Evolutionary conservation across 306 rosid species (phyloP).

Genomic region (Datisca glomerata): DNA sequence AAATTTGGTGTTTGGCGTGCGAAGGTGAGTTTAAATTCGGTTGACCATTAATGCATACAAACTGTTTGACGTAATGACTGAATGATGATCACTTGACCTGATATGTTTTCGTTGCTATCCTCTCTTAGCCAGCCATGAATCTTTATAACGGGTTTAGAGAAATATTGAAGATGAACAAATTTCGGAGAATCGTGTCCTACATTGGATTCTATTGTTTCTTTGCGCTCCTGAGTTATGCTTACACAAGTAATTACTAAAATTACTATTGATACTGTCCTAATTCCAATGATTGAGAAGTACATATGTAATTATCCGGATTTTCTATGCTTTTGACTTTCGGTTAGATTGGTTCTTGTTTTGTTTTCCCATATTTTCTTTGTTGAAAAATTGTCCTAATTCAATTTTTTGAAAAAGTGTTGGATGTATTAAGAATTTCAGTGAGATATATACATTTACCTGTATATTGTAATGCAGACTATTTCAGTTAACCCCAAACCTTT

Average conservation of each 20-base stretch:
- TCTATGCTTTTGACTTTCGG: neutral
- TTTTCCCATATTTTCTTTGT: slow-evolving; percentile 14
- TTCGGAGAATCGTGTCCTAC: slow-evolving; percentile 67
- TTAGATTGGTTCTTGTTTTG: too few species aligned
- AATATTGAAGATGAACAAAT: slow-evolving; percentile 67
- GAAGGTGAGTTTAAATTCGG: too few species aligned
- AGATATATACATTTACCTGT: too few species aligned
- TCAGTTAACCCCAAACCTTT: too few species aligned
- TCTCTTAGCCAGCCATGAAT: slow-evolving; percentile 3
- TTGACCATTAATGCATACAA: neutral
- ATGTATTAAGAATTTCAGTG: too few species aligned
- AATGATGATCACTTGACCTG: neutral
- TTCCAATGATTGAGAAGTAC: neutral
- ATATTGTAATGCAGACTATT: too few species aligned
- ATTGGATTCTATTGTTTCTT: slow-evolving; percentile 71
- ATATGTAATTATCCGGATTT: slow-evolving; percentile 8
- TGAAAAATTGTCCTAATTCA: too few species aligned
- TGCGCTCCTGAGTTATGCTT: slow-evolving; percentile 52
- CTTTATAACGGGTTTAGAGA: slow-evolving; percentile 36
- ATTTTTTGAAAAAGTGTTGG: too few species aligned
- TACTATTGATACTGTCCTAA: neutral
- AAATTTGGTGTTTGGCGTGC: too few species aligned
- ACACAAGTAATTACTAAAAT: slow-evolving; percentile 31
- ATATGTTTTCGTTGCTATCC: neutral
- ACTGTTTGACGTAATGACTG: slow-evolving; percentile 2